Percentiles rank a stretch among this genome's conserved stretches.
Evolutionary conservation across 768 basidiomycete genomes (phyloP).

Genomic region (Cystobasidium onofrii): DNA sequence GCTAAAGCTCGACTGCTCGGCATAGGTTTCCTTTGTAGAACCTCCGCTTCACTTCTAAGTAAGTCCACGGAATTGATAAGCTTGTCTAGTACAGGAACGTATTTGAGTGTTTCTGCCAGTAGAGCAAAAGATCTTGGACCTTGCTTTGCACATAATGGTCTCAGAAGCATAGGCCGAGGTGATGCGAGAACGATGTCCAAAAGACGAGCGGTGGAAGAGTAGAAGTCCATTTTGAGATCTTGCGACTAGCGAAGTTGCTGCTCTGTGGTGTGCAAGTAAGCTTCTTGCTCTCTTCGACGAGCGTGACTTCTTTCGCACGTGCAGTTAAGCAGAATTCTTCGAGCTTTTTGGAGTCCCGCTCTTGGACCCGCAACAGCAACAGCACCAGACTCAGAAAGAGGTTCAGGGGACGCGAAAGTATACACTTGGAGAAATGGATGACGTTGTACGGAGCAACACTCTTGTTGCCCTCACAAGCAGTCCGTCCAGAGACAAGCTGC

Average conservation of each 20-base stretch:
- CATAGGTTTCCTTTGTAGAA: constrained; percentile 57
- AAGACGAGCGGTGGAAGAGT: constrained; percentile 21
- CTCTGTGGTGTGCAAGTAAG: not conserved
- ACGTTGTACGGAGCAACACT: too few species aligned
- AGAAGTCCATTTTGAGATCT: constrained; percentile 19
- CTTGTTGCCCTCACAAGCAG: too few species aligned
- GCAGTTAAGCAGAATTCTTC: not conserved
- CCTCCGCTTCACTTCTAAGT: constrained; percentile 31
- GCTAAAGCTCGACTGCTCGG: constrained; percentile 62
- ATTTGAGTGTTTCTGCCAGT: constrained; percentile 27
- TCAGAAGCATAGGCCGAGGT: constrained; percentile 1
- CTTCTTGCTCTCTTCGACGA: not conserved
- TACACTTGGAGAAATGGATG: too few species aligned
- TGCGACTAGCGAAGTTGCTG: not conserved
- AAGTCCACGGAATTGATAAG: constrained; percentile 12
- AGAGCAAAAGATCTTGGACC: constrained; percentile 5
- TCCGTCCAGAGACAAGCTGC: not conserved
- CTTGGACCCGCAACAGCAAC: too few species aligned
- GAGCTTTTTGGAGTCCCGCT: not conserved
- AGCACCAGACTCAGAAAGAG: not conserved
- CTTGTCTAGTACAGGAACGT: constrained; percentile 10
- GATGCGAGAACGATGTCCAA: constrained; percentile 5
- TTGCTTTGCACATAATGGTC: constrained; percentile 1
- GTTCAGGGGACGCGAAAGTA: too few species aligned
- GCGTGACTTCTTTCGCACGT: not conserved